Evolutionary conservation across 306 rosid genomes (phyloP), one percentile per base, ranked within the genome.

Genomic region (Trifolium dubium): DNA sequence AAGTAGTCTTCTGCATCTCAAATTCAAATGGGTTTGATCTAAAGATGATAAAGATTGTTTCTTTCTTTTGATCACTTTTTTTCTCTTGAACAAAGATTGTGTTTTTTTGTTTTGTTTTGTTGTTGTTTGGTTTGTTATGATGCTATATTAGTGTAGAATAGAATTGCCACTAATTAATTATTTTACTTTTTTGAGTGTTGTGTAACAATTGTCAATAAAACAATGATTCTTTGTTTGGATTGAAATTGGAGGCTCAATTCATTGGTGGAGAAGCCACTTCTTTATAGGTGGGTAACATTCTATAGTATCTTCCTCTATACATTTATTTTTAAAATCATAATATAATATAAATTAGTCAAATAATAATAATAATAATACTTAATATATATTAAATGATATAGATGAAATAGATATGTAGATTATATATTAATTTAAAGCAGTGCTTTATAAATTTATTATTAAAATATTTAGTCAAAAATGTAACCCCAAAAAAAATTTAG

Each of bases 1-100:
- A 2, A 65, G 14, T 73, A 14, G 53, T 60, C 56, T 80, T 88
- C 84, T 83, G 81, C 90, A 89, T 89, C 40, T 56, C 53, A 37
- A 37, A 29, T 44, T 80, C 43, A 34, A 39, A 13, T 39, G 44
- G 67, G 46, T 58, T 12, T 69, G 81, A 62, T 73, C 61, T 53
- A 12, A 66, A 14, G 11, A 60, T 23, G 29, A 37, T 32, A 23
- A 73, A 67, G 69, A 2, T 53, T 59, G 63, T 18, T 23, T 32
- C 35, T 18, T 23, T 32, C 35, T 54, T 54, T n/a, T 14, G 23
- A 23, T 14, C 59, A 43, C 64, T 35, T 64, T 61, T 32, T 9
- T 49, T 10, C 61, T 55, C 8, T 56, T 62, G 13, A 71, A 31
- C 58, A 64, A 64, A 18, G 31, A 17, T 41, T 28, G 66, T 63